Base-by-base conservation (phyloP, 2,329 filamentous ascomycete species). In the Paraconiothyrium sp. region DNA sequence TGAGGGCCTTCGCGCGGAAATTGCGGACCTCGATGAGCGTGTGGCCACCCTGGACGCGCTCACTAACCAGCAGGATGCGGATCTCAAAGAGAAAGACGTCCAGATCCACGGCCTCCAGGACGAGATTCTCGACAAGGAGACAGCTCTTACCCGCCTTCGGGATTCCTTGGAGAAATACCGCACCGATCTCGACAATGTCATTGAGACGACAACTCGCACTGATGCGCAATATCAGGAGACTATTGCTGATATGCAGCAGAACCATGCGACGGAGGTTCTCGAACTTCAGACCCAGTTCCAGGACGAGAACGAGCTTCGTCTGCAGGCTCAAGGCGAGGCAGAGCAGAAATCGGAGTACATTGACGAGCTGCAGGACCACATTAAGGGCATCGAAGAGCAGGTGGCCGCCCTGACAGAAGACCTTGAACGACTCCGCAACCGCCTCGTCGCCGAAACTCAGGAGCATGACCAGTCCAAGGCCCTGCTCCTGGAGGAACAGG, bases 131-230 rank as follows among this genome's bases (percentile, higher is more conserved):
- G 73, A 80, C 22, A 75, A 78, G 41, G 73, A 78, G n/a, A 72
- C 64, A 9, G 72, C 69, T 27, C 61, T 80, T 13, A 72, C 77
- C 22, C 77, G 75, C 27, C 71, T 83, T n/a, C 74, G 73, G 9
- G 63, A 70, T 16, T 76, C 78, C 10, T 66, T 84, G 37, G 72
- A 80, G 14, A 70, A 70, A 13, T 83, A 81, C 63, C 76, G 75
- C 34, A 61, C 65, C 10, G 80, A 83, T 35, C 76, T 82, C 54
- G 67, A 74, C 24, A 70, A 72, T 14, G 68, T 82, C 39, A 76
- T 77, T 4, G 61, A 66, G 20, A 74, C 81, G 8, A 77, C 82
- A 43, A 74, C 68, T 2, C 68, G 67, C 4, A 78, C 82, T 62
- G 81, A 84, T 64, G 62, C 75, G 13, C 75, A 81, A 34, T 78